Percentiles rank a stretch among this genome's conserved stretches.
Evolutionary conservation across 2,329 filamentous ascomycete genomes (phyloP).

Genomic region (Hymenoscyphus occultus): DNA sequence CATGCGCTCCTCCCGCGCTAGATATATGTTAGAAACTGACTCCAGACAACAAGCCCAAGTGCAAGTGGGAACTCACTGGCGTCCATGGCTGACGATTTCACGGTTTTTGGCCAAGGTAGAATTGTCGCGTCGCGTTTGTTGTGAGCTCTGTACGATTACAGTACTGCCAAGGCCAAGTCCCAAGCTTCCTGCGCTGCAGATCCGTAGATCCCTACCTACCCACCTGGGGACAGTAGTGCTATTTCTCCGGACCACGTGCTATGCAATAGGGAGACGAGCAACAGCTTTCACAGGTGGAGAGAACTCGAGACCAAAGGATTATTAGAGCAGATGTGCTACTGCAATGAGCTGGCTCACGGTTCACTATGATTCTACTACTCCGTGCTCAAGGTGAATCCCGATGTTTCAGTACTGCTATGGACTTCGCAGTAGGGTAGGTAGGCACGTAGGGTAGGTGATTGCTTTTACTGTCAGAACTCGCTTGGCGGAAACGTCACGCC

Average conservation of each 20-base stretch:
- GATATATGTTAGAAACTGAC: constrained; percentile 17
- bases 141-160: neutral
- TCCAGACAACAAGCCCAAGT: neutral
- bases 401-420: too few relatives aligned
- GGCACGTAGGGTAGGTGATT: neutral
- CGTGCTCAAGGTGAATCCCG: too few relatives aligned
- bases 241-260: too few relatives aligned
- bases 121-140: neutral
- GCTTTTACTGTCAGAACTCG: neutral
- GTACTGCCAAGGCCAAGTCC: neutral
- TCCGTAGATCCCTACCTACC: neutral
- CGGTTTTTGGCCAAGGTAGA: neutral
- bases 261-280: too few relatives aligned
- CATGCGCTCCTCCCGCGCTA: constrained; percentile 59
- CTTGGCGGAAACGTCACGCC: constrained; percentile 12
- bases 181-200: neutral
- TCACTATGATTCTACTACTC: too few relatives aligned
- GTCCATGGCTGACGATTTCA: constrained; percentile 16
- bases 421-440: too few relatives aligned
- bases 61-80: constrained; percentile 17
- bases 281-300: too few relatives aligned
- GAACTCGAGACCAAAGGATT: too few relatives aligned
- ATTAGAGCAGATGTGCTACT: too few relatives aligned
- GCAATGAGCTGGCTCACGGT: too few relatives aligned
- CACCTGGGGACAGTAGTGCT: too few relatives aligned